Base-by-base conservation (phyloP, 2,329 filamentous ascomycete species). In the Alternaria consortialis region DNA sequence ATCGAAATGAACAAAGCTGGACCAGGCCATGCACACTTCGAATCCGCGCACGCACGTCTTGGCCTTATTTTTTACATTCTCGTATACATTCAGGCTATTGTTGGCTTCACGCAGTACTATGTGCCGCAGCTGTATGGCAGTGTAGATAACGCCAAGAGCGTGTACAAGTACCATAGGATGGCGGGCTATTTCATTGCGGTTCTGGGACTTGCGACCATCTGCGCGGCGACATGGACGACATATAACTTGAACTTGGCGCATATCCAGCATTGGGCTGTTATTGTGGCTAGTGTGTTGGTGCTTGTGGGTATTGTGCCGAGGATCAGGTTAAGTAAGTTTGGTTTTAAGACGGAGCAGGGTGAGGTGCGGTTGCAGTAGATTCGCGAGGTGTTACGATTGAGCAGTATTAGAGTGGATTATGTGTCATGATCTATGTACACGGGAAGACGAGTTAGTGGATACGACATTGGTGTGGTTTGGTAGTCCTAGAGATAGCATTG, bases 101-200 rank as follows among this genome's bases (percentile, higher is more conserved):
- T 97, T 31, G 94, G 95, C 15, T 87, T 96, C 64, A 91, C 92
- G 32, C 92, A 95, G 81, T 97, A 90, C 83, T 92, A 88, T 60
- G 82, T 87, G 3, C 94, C 94, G 0, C 74, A 75, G 0, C 71
- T 97, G 1, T 96, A 94, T 71, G 94, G 94, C 5, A 88, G 92
- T 57, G 88, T 90, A 64, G 89, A 92, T 27, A 88, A 88, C 3
- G 94, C 93, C 20, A 96, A 94, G 84, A 84, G 84, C 25, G 78
- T 97, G 42, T 98, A 94, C 85, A 97, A 97, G 80, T 97, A 94
- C 72, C 95, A 98, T 78, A 88, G 94, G 31, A 80, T 86, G 55
- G 85, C 84, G 23, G 95, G 94, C 2, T 98, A 99, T 75, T 67
- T 88, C 7, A 81, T 94, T 60, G 80, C 94, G 55, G 73, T 90